Conservation (phyloP, 2,329 filamentous ascomycete genomes). For the Beauveria medogensis region DNA sequence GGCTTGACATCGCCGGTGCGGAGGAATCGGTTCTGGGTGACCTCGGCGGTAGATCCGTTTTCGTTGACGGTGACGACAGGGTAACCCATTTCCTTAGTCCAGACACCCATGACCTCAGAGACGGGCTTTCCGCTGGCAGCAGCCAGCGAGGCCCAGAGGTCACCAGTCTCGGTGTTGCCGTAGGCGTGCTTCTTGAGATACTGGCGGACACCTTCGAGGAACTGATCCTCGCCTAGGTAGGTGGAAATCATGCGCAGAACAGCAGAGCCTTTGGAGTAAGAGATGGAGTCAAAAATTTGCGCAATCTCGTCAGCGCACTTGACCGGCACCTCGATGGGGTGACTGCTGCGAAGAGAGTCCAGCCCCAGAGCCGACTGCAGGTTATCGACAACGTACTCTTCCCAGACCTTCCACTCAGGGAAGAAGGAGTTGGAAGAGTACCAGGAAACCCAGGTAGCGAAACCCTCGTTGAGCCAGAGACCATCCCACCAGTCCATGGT, state of each 20-base stretch:
- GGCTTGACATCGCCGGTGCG: slow-evolving; percentile 88
- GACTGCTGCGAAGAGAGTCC: slow-evolving; percentile 87
- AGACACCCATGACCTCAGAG: slow-evolving; percentile 83
- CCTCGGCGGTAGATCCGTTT: slow-evolving; percentile 60
- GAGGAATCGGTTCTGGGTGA: slow-evolving; percentile 94
- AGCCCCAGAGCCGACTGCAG: slow-evolving; percentile 80
- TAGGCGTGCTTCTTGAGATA: slow-evolving; percentile 98
- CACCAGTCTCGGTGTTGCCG: slow-evolving; percentile 83
- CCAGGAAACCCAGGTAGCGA: slow-evolving; percentile 48
- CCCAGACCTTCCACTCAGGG: slow-evolving; percentile 97
- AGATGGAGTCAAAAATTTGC: slow-evolving; percentile 97
- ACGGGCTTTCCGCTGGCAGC: slow-evolving; percentile 89
- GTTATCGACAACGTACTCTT: slow-evolving; percentile 88
- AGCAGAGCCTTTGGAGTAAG: slow-evolving; percentile 93
- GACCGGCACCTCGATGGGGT: slow-evolving; percentile 93
- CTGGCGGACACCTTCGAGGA: slow-evolving; percentile 82
- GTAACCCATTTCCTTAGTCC: slow-evolving; percentile 95
- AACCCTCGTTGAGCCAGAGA: slow-evolving; percentile 91
- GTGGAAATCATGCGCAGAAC: slow-evolving; percentile 96
- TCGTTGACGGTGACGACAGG: slow-evolving; percentile 80
- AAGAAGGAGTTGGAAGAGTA: slow-evolving; percentile 93
- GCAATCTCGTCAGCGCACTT: slow-evolving; percentile 95
- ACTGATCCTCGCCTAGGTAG: slow-evolving; percentile 84
- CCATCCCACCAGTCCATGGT: slow-evolving; percentile 99
- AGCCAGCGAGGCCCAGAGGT: slow-evolving; percentile 81